Conservation (phyloP, 257 asterid species). For the Petunia secreta region DNA sequence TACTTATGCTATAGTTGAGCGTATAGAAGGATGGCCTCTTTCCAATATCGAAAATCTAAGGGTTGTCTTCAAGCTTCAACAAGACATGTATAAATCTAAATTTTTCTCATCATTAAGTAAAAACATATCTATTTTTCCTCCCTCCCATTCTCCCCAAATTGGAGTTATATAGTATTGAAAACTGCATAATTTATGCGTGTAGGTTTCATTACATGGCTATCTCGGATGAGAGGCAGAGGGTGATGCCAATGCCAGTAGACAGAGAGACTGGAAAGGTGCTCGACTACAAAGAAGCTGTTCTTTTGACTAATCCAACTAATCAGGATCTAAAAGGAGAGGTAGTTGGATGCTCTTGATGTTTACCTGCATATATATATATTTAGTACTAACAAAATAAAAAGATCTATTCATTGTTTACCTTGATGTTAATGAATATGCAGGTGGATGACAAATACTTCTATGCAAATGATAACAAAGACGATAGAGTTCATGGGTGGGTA, state of each 20-base stretch:
- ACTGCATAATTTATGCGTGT: not conserved
- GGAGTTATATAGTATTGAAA: not conserved
- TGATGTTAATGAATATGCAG: conserved; percentile 27
- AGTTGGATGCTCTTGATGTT: not conserved
- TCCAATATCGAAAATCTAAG: conserved; percentile 57
- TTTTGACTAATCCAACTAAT: conserved; percentile 62
- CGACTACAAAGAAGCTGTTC: conserved; percentile 61
- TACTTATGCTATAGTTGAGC: conserved; percentile 70
- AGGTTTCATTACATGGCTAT: conserved; percentile 86
- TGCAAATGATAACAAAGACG: conserved; percentile 71
- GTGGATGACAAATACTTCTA: conserved; percentile 91
- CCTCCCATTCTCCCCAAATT: no score
- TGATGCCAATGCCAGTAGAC: conserved; percentile 73
- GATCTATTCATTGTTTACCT: not conserved
- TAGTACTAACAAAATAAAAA: no score
- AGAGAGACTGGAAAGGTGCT: conserved; percentile 44
- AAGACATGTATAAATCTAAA: conserved; percentile 42
- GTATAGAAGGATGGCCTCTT: conserved; percentile 77
- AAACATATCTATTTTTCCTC: no score
- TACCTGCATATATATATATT: no score
- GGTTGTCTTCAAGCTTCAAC: conserved; percentile 65
- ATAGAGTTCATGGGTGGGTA: conserved; percentile 79
- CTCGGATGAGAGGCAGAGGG: conserved; percentile 74
- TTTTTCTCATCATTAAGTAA: no score
- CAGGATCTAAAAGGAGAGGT: conserved; percentile 73